Conservation (phyloP, 441 rosid genomes). For the Euphorbia schlechtendalii region DNA sequence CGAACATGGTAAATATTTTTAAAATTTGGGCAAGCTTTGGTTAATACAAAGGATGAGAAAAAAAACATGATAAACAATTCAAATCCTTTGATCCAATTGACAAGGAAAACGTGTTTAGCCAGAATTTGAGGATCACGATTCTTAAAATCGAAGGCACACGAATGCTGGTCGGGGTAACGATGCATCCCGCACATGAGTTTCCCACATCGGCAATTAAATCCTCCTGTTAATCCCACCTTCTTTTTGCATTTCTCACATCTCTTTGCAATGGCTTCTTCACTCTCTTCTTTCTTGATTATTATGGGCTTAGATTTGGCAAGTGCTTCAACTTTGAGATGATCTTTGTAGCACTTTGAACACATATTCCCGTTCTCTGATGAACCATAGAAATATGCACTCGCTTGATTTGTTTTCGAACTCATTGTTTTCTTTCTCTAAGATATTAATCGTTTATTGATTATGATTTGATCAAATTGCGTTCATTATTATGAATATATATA, state of each 20-base stretch:
- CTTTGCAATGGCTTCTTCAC: neutral
- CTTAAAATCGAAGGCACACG: neutral
- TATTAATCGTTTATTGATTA: neutral
- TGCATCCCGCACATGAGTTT: slow-evolving; percentile 36
- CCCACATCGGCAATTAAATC: slow-evolving; percentile 46
- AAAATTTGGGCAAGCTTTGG: too few relatives aligned
- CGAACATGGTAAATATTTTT: too few relatives aligned
- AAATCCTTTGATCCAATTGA: neutral
- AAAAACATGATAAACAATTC: too few relatives aligned
- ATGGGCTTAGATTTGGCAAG: neutral
- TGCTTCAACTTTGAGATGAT: slow-evolving; percentile 1
- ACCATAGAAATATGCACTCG: slow-evolving; percentile 28
- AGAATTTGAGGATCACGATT: neutral
- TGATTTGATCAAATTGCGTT: neutral
- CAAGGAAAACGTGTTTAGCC: neutral
- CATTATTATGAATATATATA: neutral
- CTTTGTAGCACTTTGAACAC: slow-evolving; percentile 34
- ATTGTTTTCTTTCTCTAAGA: neutral
- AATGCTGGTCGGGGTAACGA: slow-evolving; percentile 25
- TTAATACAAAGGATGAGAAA: too few relatives aligned
- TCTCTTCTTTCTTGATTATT: neutral
- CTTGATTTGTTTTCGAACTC: slow-evolving; percentile 5
- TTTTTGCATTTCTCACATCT: slow-evolving; percentile 35
- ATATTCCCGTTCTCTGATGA: slow-evolving; percentile 16
- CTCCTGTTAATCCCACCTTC: slow-evolving; percentile 40